Evolutionary conservation across 192 early-diverging fungal genomes (phyloP).

Genomic region (Diversispora epigaea): DNA sequence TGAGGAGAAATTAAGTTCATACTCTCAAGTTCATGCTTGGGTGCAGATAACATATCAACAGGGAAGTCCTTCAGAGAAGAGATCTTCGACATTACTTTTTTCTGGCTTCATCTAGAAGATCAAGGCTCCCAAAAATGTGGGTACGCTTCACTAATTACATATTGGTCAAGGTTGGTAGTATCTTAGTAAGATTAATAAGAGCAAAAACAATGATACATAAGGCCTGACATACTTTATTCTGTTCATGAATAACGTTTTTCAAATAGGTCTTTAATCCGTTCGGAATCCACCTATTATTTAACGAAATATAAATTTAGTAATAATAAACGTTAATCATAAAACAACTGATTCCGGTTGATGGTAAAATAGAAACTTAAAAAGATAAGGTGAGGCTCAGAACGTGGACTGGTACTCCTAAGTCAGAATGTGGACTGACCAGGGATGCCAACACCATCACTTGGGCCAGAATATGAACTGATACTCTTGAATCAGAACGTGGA

Average conservation of each 20-base stretch:
- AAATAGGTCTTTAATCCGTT: constrained; percentile 20
- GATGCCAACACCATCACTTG: constrained; percentile 16
- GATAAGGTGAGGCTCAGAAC: constrained; percentile 4
- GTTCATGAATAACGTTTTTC: constrained; percentile 9
- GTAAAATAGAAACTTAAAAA: not conserved
- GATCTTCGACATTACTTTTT: constrained; percentile 15
- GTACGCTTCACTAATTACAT: constrained; percentile 8
- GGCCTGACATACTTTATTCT: constrained; percentile 6
- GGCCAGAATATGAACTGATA: constrained; percentile 21
- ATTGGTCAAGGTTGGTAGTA: constrained; percentile 7
- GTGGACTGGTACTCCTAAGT: constrained; percentile 8
- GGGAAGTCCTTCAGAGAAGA: constrained; percentile 12
- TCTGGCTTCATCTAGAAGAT: constrained; percentile 8
- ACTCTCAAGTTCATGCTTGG: constrained; percentile 6
- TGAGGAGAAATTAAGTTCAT: not conserved
- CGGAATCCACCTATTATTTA: constrained; percentile 15
- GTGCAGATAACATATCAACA: not conserved
- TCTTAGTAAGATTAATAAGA: not conserved
- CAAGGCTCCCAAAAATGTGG: constrained; percentile 19
- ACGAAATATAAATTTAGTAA: not conserved
- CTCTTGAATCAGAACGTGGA: not conserved
- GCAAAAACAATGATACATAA: constrained; percentile 17
- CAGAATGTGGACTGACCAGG: constrained; percentile 11
- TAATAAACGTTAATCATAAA: constrained; percentile 9
- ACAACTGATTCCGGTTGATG: not conserved